Evolutionary conservation across 1,284 basidiomycete species (phyloP), one percentile per base, ranked within the genome.

Genomic region (Violaceomyces palustris): DNA sequence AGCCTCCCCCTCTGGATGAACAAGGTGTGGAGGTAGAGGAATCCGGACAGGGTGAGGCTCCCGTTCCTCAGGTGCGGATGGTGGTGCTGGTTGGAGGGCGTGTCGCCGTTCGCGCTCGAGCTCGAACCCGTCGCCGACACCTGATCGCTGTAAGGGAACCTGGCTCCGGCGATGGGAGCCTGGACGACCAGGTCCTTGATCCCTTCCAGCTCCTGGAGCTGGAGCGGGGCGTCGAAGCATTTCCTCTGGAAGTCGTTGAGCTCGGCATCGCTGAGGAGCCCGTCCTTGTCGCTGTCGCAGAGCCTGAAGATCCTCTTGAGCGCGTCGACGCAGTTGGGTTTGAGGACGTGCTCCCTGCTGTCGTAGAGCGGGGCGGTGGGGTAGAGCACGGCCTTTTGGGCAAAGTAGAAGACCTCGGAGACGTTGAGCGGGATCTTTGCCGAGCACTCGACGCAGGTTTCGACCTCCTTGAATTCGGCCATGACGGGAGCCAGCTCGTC

Each of bases 381-480:
- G 74, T 97, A 90, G 14, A 97, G 78, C 21, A 98, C 94, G 5
- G 94, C 94, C 73, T 96, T 97, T 75, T 96, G 93, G 1, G 94
- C 93, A 74, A 96, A 97, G 75, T 94, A 97, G 77, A 98, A 94
- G n/a, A 96, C 89, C 74, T 96, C 93, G 24, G 90, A 92, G 38
- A 98, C 86, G 75, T 98, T 98, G 85, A 69, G 59, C 9, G 56
- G 58, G 21, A 68, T 78, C 65, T 86, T 84, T 0, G 92, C 91
- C 9, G 89, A 93, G 73, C 91, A 94, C 76, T 97, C 93, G 25
- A 98, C 88, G 67, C 92, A 97, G 21, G 93, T 97, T 75, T 98
- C 92, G 39, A 97, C 90, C 35, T 71, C 70, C 38, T 70, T 68
- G 56, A 73, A 73, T 43, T 73, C 70, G 33, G 60, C 56, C 70